Percentiles rank a stretch among this genome's conserved stretches.
phyloP scores from a whole-genome alignment of 164 flowering plant species.

The Taxillus chinensis region DNA sequence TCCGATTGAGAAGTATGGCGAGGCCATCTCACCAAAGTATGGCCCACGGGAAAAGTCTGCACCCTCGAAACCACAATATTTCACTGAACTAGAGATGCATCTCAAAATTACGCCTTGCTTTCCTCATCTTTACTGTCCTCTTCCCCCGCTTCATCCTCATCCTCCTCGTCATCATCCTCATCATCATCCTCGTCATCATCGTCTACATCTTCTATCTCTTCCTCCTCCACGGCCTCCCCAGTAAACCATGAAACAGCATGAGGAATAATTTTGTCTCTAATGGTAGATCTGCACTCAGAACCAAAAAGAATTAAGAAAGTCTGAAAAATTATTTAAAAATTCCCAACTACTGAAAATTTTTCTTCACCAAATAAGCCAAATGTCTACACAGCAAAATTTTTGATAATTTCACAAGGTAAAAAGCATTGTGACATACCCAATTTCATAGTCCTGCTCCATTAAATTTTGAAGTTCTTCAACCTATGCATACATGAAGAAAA shows the following conservation, averaged over 20 bases:
- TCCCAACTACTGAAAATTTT: neutral
- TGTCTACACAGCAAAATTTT: neutral
- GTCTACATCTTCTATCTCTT: conserved; percentile 35
- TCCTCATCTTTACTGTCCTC: conserved; percentile 47
- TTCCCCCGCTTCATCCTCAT: conserved; percentile 52
- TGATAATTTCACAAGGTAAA: neutral
- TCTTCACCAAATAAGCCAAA: neutral
- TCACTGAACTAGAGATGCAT: too few species aligned
- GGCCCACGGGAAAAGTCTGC: too few species aligned
- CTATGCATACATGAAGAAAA: conserved; percentile 8
- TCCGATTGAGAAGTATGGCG: too few species aligned
- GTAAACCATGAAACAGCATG: conserved; percentile 90
- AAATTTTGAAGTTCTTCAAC: conserved; percentile 36
- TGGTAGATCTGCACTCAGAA: conserved; percentile 41
- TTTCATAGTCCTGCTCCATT: conserved; percentile 41
- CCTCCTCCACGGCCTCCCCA: conserved; percentile 66
- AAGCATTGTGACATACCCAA: conserved; percentile 16
- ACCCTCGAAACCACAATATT: too few species aligned
- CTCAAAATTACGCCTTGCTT: too few species aligned
- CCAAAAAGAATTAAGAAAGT: neutral
- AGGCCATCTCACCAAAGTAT: too few species aligned
- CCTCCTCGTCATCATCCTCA: conserved; percentile 39
- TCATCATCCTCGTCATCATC: conserved; percentile 43
- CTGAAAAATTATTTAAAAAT: neutral
- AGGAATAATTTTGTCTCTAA: conserved; percentile 78